Conservation (phyloP, 352 stramenopile genomes). For the Phytophthora hybrid region DNA sequence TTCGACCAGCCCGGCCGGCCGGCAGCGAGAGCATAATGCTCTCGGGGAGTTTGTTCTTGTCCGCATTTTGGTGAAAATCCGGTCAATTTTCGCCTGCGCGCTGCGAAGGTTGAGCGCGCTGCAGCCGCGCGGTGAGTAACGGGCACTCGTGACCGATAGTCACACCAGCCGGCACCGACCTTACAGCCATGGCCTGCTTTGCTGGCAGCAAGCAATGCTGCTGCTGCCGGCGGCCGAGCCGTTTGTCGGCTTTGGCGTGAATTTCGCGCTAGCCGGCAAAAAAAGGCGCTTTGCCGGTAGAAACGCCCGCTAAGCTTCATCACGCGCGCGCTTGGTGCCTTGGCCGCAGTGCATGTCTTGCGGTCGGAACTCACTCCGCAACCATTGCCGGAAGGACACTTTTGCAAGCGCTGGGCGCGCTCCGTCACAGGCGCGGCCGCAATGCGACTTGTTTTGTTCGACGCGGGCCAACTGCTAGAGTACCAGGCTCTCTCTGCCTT, state of each 20-base stretch:
- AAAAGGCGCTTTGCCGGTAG: constrained; percentile 23
- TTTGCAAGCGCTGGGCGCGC: too few species aligned
- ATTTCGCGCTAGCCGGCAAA: constrained; percentile 18
- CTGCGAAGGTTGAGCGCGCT: not conserved
- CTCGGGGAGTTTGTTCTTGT: not conserved
- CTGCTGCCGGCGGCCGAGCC: not conserved
- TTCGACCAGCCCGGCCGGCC: not conserved
- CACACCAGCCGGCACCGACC: not conserved
- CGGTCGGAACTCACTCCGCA: not conserved
- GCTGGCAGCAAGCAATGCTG: not conserved
- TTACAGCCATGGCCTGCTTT: too few species aligned
- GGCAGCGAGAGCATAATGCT: not conserved
- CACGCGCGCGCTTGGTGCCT: not conserved
- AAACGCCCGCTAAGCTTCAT: constrained; percentile 18
- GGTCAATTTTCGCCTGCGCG: not conserved
- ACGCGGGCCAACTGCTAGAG: not conserved
- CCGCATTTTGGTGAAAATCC: not conserved
- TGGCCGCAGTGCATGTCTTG: constrained; percentile 16
- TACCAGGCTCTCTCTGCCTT: not conserved
- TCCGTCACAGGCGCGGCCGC: not conserved
- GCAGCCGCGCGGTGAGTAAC: constrained; percentile 4
- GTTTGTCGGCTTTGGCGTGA: constrained; percentile 2
- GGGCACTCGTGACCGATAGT: constrained; percentile 9
- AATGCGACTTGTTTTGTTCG: not conserved
- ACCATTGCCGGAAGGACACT: not conserved